Evolutionary conservation across 345 rosid genomes (phyloP).

Genomic region (Bruguiera gymnorhiza): DNA sequence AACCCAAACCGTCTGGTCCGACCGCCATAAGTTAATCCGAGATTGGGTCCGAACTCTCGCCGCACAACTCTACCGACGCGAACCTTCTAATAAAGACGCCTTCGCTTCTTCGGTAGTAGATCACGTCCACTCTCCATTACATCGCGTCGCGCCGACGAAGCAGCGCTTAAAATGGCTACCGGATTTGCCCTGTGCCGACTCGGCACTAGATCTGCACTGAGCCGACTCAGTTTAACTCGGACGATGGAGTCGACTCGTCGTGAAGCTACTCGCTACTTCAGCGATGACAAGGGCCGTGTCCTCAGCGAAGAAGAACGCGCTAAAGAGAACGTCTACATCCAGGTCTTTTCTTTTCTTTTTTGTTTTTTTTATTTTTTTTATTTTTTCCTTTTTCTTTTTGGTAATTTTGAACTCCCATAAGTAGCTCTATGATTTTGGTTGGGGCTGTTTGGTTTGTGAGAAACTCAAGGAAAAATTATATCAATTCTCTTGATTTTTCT

Average conservation of each 20-base stretch:
- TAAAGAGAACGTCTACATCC: slow-evolving; percentile 66
- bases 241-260: slow-evolving; percentile 48
- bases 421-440: background rate
- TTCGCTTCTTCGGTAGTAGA: too few relatives aligned
- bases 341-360: slow-evolving; percentile 33
- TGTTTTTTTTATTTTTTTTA: background rate
- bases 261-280: slow-evolving; percentile 53
- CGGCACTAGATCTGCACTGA: slow-evolving; percentile 34
- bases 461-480: too few relatives aligned
- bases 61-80: too few relatives aligned
- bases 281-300: slow-evolving; percentile 65
- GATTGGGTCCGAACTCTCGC: too few relatives aligned
- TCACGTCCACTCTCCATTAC: background rate
- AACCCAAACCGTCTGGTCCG: too few relatives aligned
- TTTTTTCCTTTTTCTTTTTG: background rate
- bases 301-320: slow-evolving; percentile 89
- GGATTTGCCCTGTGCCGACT: slow-evolving; percentile 39
- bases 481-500: too few relatives aligned
- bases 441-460: background rate
- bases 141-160: background rate
- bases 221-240: slow-evolving; percentile 39
- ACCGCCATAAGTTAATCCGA: too few relatives aligned
- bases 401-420: too few relatives aligned
- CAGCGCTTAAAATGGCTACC: slow-evolving; percentile 33
- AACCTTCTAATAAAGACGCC: too few relatives aligned